Base-by-base conservation (phyloP, 2,329 filamentous ascomycete genomes). In the Aspergillus sclerotialis region DNA sequence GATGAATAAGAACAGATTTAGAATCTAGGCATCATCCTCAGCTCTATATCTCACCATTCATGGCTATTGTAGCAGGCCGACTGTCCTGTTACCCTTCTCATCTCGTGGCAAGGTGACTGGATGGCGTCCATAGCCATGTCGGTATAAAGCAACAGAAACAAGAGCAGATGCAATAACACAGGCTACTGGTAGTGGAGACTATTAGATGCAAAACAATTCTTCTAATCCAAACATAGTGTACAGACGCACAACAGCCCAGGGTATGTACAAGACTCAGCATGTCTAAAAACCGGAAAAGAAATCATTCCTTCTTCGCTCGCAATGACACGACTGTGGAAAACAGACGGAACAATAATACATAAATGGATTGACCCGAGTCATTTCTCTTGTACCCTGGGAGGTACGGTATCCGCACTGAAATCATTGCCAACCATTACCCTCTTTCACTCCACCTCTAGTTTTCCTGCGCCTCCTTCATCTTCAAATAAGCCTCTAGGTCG, bases 401-500 rank as follows among this genome's bases (percentile, higher is more conserved):
- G 54, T 52, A 53, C 53, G 45, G 45, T 44, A 48, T 43, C 45
- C 48, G 45, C 48, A 52, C 47, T 43, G 40, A 52, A 46, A 56
- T 49, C 38, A 44, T 39, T 47, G 54, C 52, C 49, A 50, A 44
- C 42, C 48, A 49, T 52, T 51, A 51, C 50, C 47, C 46, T 48
- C 39, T 45, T 36, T 43, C 36, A 35, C 40, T 49, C 36, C 37
- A 45, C 30, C 34, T 53, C 46, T 58, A 61, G 48, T 49, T 49
- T 29, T 37, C 43, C 49, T 71, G 69, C 32, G 62, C 66, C 34
- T 65, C 63, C 52, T 87, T 67, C 52, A 76, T 72, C 55, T 78
- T 75, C 63, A 94, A 68, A 64, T 78, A 86, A 52, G 84, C 80
- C 73, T 96, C 90, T 52, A 96, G 74, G 63, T 98, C 89, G 70